These are phyloP conservation scores for Wakefieldia striispora DNA, from an alignment of 768 basidiomycete species.

Conservation along the genomic window DNA sequence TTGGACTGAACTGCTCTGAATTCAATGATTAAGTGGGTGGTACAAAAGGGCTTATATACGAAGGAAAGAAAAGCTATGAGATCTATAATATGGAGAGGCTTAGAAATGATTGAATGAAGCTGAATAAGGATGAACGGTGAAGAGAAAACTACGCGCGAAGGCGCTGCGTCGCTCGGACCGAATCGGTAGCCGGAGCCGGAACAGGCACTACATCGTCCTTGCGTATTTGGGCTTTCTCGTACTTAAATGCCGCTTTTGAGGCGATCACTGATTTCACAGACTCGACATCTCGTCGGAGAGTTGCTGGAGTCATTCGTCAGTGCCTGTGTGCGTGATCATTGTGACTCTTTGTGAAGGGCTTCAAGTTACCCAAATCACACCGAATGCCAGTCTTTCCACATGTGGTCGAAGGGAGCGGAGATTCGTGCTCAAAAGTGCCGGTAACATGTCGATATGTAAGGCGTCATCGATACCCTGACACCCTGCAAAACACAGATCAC, in stretches of 20 bases:
- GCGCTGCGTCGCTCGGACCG: too few relatives aligned
- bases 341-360: too few relatives aligned
- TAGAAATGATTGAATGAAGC: too few relatives aligned
- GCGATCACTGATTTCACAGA: conserved; percentile 97
- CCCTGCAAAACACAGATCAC: conserved; percentile 40
- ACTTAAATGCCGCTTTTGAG: conserved; percentile 95
- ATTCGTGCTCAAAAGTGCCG: conserved; percentile 90
- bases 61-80: too few relatives aligned
- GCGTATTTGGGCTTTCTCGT: conserved; percentile 91
- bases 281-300: conserved; percentile 80
- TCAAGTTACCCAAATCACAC: conserved; percentile 89
- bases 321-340: background rate
- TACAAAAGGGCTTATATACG: too few relatives aligned
- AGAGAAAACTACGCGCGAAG: too few relatives aligned
- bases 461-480: conserved; percentile 99
- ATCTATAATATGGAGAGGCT: too few relatives aligned
- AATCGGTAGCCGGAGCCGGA: too few relatives aligned
- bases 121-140: too few relatives aligned
- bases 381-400: conserved; percentile 94
- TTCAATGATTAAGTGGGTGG: too few relatives aligned
- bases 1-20: too few relatives aligned
- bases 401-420: conserved; percentile 89
- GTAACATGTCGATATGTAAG: conserved; percentile 97
- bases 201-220: too few relatives aligned
- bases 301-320: conserved; percentile 53